Base-by-base conservation (phyloP, 2,329 filamentous ascomycete genomes). In the Neofusicoccum kwambonambiense region DNA sequence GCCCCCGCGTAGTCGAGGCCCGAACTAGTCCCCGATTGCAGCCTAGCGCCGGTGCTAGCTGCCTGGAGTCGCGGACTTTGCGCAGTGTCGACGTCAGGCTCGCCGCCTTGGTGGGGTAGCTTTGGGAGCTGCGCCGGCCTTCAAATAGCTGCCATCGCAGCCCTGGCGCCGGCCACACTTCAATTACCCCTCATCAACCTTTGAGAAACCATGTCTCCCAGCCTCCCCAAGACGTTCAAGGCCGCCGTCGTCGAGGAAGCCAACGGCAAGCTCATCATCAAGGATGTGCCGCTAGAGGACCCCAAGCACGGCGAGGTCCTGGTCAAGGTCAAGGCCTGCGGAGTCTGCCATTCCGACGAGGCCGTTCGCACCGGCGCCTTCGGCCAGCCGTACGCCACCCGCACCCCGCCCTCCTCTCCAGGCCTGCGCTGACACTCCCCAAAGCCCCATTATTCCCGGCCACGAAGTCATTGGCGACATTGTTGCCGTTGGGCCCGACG, bases 381-480 rank as follows among this genome's bases (percentile, higher is more conserved):
- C 49, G 86, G 85, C 11, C 81, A 85, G 49, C 70, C 82, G 19
- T 88, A 60, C 70, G 69, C 13, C 35, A 6, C 37, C 37, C n/a
- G 2, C 15, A 45, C 8, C 47, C 42, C 41, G 5, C 37, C 9
- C 17, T 8, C 17, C 37, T 2, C 8, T 19, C 41, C 8, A 22
- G 7, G n/a, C 22, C 19, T 19, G 19, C 19, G 2, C 19, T 42
- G 31, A 63, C 5, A 34, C 12, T 4, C n/a, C 19, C 19, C 44
- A 5, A 35, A 65, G 63, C 70, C 89, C 89, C 1, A 82, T 86
- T 5, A 77, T 87, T 2, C 87, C 89, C 0, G 90, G 90, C 22
- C 90, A 93, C 76, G 90, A 93, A 74, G 79, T 89, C 39, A 84
- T 93, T 63, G 90, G 90, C 11, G 84, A 86, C 12, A 81, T 93